These are phyloP conservation scores for Sclerospora graminicola DNA, from an alignment of 352 stramenopile species.

Conservation along the genomic window DNA sequence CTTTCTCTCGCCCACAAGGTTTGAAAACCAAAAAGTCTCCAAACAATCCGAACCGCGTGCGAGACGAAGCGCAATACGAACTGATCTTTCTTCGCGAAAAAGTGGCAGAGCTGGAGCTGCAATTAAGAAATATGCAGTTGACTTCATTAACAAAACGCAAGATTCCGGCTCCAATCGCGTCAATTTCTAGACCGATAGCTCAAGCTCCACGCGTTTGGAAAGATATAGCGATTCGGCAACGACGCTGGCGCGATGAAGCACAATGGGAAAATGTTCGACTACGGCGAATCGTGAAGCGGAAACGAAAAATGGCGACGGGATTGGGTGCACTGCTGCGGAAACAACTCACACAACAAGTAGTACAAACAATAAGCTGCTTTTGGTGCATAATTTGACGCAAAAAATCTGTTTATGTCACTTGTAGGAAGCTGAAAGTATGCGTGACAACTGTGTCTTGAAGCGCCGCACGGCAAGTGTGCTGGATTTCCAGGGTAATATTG, in stretches of 20 bases:
- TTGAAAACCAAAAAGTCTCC: constrained; percentile 9
- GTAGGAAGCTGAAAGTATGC: constrained; percentile 3
- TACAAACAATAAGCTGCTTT: background rate
- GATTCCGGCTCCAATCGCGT: background rate
- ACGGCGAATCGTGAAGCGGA: constrained; percentile 15
- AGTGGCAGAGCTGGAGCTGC: constrained; percentile 35
- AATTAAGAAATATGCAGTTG: constrained; percentile 29
- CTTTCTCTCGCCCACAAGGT: background rate
- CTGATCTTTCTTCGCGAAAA: constrained; percentile 56
- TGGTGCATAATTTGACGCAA: background rate
- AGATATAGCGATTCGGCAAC: constrained; percentile 11
- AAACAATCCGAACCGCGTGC: constrained; percentile 19
- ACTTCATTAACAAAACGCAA: background rate
- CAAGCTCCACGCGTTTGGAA: constrained; percentile 12
- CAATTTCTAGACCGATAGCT: background rate
- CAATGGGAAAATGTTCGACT: constrained; percentile 24
- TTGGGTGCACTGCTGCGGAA: constrained; percentile 14
- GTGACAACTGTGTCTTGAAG: background rate
- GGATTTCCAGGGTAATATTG: constrained; percentile 22
- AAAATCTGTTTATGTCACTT: background rate
- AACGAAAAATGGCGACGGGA: constrained; percentile 16
- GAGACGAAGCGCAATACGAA: constrained; percentile 43
- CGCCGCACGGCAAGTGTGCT: constrained; percentile 4
- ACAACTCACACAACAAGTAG: constrained; percentile 16
- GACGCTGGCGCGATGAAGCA: constrained; percentile 7